phyloP scores from a whole-genome alignment of 345 rosid species.

The Odontarrhena argentea region DNA sequence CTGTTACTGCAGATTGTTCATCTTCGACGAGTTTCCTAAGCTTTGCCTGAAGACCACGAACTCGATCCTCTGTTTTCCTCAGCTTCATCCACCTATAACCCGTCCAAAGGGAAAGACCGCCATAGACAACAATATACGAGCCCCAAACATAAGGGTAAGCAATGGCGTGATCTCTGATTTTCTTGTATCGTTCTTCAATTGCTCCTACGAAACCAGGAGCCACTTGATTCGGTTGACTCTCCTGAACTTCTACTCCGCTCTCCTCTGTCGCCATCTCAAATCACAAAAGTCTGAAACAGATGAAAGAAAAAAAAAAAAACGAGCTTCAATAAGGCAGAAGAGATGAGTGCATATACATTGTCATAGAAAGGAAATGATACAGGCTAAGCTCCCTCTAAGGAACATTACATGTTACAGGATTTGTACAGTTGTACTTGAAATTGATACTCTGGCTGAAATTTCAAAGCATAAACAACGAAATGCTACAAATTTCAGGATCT shows the following conservation, averaged over 20 bases:
- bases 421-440: not conserved
- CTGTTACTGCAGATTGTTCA: constrained; percentile 51
- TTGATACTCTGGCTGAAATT: not conserved
- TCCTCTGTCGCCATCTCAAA: constrained; percentile 44
- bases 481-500: not conserved
- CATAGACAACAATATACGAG: constrained; percentile 81
- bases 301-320: not conserved
- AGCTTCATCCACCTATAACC: constrained; percentile 85
- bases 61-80: constrained; percentile 84
- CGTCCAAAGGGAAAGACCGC: constrained; percentile 73
- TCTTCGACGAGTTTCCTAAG: constrained; percentile 58
- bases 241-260: constrained; percentile 45
- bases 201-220: constrained; percentile 45
- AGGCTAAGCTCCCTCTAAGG: not conserved
- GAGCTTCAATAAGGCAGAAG: constrained; percentile 7
- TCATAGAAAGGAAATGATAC: not conserved
- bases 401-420: constrained; percentile 1
- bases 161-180: constrained; percentile 75
- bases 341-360: not conserved
- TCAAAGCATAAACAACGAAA: not conserved
- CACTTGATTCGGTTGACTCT: constrained; percentile 28
- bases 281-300: not conserved
- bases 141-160: constrained; percentile 93
- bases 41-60: constrained; percentile 71
- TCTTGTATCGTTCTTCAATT: constrained; percentile 55